Percentiles rank a stretch among this genome's conserved stretches.
phyloP scores from a whole-genome alignment of 2,329 filamentous ascomycete genomes.

The Coniochaeta sp. region DNA sequence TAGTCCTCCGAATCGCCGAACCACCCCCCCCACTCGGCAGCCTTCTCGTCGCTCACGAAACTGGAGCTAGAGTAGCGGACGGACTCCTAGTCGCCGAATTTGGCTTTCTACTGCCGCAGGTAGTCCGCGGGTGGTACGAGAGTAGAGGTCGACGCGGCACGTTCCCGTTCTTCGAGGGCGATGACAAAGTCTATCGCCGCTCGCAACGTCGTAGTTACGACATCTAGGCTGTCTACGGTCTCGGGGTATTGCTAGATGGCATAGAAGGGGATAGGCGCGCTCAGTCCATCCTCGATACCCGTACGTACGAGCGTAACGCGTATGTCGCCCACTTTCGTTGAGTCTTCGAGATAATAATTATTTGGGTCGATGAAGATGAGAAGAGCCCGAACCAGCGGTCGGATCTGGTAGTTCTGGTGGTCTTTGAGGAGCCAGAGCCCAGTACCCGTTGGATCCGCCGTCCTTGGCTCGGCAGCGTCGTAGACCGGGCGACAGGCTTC shows the following conservation, averaged over 20 bases:
- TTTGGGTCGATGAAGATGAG: constrained; percentile 3
- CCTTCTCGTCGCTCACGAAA: constrained; percentile 2
- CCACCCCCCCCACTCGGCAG: constrained; percentile 4
- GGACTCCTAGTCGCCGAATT: not conserved
- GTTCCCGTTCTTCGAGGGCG: constrained; percentile 4
- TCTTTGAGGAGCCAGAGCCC: constrained; percentile 1
- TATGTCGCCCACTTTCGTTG: constrained; percentile 3
- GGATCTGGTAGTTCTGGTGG: constrained; percentile 3
- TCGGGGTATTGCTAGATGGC: not conserved
- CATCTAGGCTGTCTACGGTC: not conserved
- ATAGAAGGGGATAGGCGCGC: constrained; percentile 4
- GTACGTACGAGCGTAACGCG: constrained; percentile 6
- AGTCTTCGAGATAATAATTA: constrained; percentile 3
- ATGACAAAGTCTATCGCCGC: constrained; percentile 4
- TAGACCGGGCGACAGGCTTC: constrained; percentile 2
- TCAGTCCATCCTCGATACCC: constrained; percentile 6
- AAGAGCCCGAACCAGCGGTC: constrained; percentile 2
- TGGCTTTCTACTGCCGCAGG: not conserved
- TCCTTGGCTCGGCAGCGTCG: not conserved
- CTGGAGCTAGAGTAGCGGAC: not conserved
- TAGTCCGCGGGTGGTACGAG: not conserved
- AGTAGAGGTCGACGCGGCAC: not conserved
- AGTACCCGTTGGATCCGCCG: not conserved
- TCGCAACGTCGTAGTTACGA: constrained; percentile 3
- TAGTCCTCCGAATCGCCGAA: not conserved